Evolutionary conservation across 192 early-diverging fungal genomes (phyloP), one percentile per base, ranked within the genome.

Genomic region (Dissophora globulifera): DNA sequence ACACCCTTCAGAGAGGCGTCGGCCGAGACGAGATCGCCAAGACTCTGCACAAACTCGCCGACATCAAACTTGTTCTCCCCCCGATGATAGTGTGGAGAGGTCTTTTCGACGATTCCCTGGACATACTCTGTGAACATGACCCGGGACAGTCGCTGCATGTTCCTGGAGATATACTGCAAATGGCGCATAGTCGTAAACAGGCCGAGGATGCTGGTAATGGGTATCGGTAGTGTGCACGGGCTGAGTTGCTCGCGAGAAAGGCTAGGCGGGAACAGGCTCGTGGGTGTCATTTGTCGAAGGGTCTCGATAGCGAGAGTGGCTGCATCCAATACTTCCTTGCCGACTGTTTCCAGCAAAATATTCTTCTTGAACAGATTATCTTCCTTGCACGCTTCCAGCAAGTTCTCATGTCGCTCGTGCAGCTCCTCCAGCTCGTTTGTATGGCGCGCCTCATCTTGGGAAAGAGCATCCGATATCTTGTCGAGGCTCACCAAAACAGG

Each of bases 21-120:
- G 35, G 85, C 87, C 22, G 87, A 83, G 38, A 87, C 60, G n/a
- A 83, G 72, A 71, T 88, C 87, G 17, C 84, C 87, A 4, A 88
- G 64, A 45, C 70, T 79, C 66, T 88, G 85, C 0, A 87, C 55
- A 54, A 87, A 54, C 27, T 86, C 84, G 19, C 85, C 87, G 32
- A 87, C 82, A 58, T 88, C 87, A 70, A 88, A 88, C 20, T 27
- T 55, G 30, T 58, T 79, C 29, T 62, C 65, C 35, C 70, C 54
- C 16, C 29, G 30, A 23, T 50, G 70, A 47, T 78, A 62, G 26
- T 67, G 55, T 25, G 55, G 59, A 40, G 60, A 59, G 20, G 35
- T 66, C 38, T 48, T 79, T 53, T 23, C 58, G 11, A 70, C 65
- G 23, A 79, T 67, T 16, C 59, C 75, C 23, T 70, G 60, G 22